Percentiles rank a stretch among this genome's conserved stretches.
These are phyloP conservation scores for Miscanthus lutarioriparius DNA, from an alignment of 176 grass and related monocot genomes.

Conservation along the genomic window DNA sequence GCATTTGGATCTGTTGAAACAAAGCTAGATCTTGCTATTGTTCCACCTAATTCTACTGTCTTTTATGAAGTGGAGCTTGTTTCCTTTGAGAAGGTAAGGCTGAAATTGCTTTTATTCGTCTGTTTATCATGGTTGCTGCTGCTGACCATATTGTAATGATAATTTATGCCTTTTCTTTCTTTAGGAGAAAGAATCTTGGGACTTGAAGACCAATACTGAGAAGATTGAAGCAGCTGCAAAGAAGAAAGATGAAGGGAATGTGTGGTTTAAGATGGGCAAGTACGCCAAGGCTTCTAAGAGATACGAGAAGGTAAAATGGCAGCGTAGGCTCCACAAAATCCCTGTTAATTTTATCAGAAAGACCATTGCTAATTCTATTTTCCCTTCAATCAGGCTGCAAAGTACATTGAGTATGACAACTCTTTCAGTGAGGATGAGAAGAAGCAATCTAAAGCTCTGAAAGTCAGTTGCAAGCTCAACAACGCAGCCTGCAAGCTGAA, in stretches of 20 bases:
- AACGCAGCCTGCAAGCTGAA: background rate
- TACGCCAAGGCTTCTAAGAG: constrained; percentile 80
- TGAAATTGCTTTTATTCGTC: background rate
- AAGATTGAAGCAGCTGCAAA: constrained; percentile 86
- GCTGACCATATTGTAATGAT: background rate
- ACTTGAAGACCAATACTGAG: constrained; percentile 73
- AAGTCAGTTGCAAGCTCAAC: constrained; percentile 43
- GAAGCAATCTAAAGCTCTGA: constrained; percentile 67
- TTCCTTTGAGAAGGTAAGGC: constrained; percentile 76
- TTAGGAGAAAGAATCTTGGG: constrained; percentile 96
- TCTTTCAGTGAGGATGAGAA: constrained; percentile 89
- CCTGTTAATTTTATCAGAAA: background rate
- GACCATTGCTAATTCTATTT: background rate
- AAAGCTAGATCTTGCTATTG: constrained; percentile 65
- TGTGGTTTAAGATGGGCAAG: constrained; percentile 80
- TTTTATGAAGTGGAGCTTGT: constrained; percentile 81
- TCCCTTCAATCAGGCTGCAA: constrained; percentile 51
- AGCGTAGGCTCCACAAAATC: background rate
- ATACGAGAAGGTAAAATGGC: constrained; percentile 72
- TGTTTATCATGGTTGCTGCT: background rate
- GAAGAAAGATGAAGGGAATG: constrained; percentile 94
- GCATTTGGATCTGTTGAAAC: constrained; percentile 66
- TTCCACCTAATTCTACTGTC: constrained; percentile 69
- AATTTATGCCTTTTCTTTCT: background rate
- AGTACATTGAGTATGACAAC: constrained; percentile 73